phyloP scores from a whole-genome alignment of 352 stramenopile species.

The Phytophthora podocarpi region DNA sequence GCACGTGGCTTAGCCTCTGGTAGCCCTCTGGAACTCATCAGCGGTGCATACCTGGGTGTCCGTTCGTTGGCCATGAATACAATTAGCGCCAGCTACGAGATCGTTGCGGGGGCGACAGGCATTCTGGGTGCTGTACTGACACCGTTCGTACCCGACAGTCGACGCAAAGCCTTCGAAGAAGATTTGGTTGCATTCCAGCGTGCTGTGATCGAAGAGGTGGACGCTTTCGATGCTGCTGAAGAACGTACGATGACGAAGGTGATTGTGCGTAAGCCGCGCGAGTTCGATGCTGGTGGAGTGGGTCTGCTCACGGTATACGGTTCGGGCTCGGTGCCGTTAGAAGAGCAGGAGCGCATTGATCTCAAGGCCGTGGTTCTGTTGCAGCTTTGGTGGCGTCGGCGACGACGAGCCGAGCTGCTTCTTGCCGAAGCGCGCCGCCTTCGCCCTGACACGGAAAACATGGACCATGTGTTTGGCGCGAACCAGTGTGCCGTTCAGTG shows the following conservation, averaged over 20 bases:
- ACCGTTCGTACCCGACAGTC: slow-evolving; percentile 73
- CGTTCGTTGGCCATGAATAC: slow-evolving; percentile 89
- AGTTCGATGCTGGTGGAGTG: slow-evolving; percentile 77
- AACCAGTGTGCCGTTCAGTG: slow-evolving; percentile 42
- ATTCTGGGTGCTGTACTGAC: slow-evolving; percentile 78
- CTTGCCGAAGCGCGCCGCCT: slow-evolving; percentile 67
- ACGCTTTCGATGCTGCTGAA: slow-evolving; percentile 85
- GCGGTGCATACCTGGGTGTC: slow-evolving; percentile 82
- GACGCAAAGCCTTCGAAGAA: slow-evolving; percentile 80
- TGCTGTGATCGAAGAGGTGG: slow-evolving; percentile 87
- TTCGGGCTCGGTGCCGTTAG: slow-evolving; percentile 83
- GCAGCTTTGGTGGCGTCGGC: slow-evolving; percentile 86
- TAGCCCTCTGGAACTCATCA: slow-evolving; percentile 85
- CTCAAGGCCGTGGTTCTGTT: slow-evolving; percentile 78
- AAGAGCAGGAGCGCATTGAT: slow-evolving; percentile 89
- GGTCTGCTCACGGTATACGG: slow-evolving; percentile 85
- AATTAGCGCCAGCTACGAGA: slow-evolving; percentile 90
- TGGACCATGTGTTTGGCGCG: slow-evolving; percentile 25
- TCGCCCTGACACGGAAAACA: slow-evolving; percentile 47
- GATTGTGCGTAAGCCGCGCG: slow-evolving; percentile 84
- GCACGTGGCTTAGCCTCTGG: slow-evolving; percentile 80
- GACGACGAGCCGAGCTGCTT: slow-evolving; percentile 63
- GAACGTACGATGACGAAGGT: slow-evolving; percentile 89
- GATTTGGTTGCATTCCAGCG: slow-evolving; percentile 87
- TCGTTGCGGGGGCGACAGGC: slow-evolving; percentile 78